Conservation (phyloP, 2,329 filamentous ascomycete species). For the Aureobasidium lini region DNA sequence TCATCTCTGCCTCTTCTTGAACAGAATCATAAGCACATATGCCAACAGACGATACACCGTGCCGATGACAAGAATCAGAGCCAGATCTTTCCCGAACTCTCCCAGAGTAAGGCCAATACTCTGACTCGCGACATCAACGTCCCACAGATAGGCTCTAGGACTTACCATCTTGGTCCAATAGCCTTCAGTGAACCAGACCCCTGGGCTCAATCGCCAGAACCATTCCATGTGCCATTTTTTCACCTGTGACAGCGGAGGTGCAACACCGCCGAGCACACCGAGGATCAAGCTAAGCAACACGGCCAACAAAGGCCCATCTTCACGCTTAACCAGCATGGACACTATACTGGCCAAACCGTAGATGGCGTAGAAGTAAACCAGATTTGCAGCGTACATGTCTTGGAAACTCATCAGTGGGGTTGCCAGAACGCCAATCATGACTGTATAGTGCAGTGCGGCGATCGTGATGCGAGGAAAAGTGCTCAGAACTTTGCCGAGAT, state of each 20-base stretch:
- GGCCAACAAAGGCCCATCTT: slow-evolving; percentile 51
- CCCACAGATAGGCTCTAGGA: slow-evolving; percentile 45
- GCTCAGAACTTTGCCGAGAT: slow-evolving; percentile 47
- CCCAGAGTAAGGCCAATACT: slow-evolving; percentile 41
- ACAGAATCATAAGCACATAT: neutral
- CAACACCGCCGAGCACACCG: slow-evolving; percentile 30
- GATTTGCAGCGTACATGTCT: slow-evolving; percentile 43
- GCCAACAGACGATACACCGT: slow-evolving; percentile 11
- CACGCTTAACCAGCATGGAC: slow-evolving; percentile 47
- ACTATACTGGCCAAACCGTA: slow-evolving; percentile 48
- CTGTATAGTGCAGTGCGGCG: slow-evolving; percentile 49
- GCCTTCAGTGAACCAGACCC: slow-evolving; percentile 49
- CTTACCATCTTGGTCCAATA: slow-evolving; percentile 48
- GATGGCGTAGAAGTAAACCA: slow-evolving; percentile 52
- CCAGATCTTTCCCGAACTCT: slow-evolving; percentile 39
- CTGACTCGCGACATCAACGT: slow-evolving; percentile 39
- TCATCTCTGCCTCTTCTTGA: neutral
- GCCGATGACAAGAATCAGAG: slow-evolving; percentile 9
- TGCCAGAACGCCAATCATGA: slow-evolving; percentile 42
- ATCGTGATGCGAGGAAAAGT: slow-evolving; percentile 46
- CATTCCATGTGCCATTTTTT: slow-evolving; percentile 47
- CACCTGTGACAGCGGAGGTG: slow-evolving; percentile 44
- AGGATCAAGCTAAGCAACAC: slow-evolving; percentile 25
- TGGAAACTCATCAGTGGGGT: slow-evolving; percentile 45
- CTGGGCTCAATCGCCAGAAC: slow-evolving; percentile 49